These are phyloP conservation scores for Stagonosporopsis cucurbitacearum DNA, from an alignment of 2,329 filamentous ascomycete species.

Conservation along the genomic window DNA sequence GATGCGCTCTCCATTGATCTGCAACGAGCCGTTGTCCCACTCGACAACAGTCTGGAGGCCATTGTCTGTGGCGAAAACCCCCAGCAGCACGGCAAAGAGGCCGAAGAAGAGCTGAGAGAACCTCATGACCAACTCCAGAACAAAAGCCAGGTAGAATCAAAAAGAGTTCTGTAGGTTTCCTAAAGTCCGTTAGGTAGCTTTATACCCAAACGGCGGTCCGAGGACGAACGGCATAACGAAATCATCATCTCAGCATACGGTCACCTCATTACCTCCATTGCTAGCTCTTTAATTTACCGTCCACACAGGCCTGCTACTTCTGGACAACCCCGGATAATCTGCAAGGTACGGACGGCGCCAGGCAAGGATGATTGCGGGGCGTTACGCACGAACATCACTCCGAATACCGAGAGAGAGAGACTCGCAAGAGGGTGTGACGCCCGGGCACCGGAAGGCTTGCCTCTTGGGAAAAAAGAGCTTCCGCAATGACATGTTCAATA, in stretches of 20 bases:
- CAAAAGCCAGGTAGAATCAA: neutral
- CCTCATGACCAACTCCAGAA: conserved; percentile 5
- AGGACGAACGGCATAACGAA: conserved; percentile 4
- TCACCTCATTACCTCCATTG: conserved; percentile 11
- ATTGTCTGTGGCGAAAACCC: conserved; percentile 34
- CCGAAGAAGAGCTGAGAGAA: conserved; percentile 6
- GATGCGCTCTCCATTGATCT: conserved; percentile 57
- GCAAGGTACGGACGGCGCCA: conserved; percentile 7
- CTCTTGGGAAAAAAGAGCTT: conserved; percentile 1
- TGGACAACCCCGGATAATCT: conserved; percentile 13
- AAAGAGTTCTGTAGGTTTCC: neutral
- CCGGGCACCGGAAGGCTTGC: conserved; percentile 9
- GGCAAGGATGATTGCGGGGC: conserved; percentile 15
- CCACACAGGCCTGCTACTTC: conserved; percentile 3
- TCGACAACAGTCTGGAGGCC: conserved; percentile 49
- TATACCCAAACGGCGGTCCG: conserved; percentile 3
- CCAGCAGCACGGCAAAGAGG: conserved; percentile 15
- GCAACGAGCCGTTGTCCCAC: conserved; percentile 61
- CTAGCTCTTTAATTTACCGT: conserved; percentile 19
- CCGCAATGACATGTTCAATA: neutral
- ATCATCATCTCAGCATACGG: conserved; percentile 1
- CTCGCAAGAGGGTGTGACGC: neutral
- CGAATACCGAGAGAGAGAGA: conserved; percentile 18
- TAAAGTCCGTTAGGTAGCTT: neutral
- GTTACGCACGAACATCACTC: conserved; percentile 16